Conservation (phyloP, 164 flowering plant genomes). For the Vitis vinifera region DNA sequence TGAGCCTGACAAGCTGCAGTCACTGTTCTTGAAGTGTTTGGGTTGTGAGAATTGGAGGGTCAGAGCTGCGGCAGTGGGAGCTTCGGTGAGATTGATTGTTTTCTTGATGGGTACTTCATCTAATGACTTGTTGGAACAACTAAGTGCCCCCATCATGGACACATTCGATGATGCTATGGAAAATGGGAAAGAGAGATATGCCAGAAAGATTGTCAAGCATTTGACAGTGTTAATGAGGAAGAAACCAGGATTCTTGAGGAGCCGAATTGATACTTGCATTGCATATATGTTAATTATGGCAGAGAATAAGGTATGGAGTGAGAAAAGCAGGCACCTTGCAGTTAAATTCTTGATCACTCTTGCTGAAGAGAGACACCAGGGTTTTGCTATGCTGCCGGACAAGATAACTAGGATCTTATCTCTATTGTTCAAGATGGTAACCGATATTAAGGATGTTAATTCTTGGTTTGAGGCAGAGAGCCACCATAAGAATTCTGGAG, state of each 20-base stretch:
- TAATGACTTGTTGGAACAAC: constrained; percentile 27
- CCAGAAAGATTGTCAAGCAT: constrained; percentile 29
- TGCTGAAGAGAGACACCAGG: constrained; percentile 31
- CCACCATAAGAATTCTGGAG: constrained; percentile 30
- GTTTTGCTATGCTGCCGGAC: constrained; percentile 30
- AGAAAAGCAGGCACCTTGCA: constrained; percentile 29
- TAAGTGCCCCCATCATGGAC: constrained; percentile 27
- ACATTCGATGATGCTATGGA: constrained; percentile 21
- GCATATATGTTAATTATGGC: constrained; percentile 30
- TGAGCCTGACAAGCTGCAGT: constrained; percentile 15
- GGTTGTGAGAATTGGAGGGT: constrained; percentile 10
- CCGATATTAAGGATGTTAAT: constrained; percentile 28
- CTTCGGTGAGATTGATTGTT: constrained; percentile 27
- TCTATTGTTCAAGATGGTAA: constrained; percentile 25
- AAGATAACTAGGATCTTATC: constrained; percentile 23
- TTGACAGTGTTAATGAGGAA: constrained; percentile 30
- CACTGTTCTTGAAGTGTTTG: constrained; percentile 19
- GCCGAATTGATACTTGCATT: constrained; percentile 23
- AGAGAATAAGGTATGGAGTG: constrained; percentile 26
- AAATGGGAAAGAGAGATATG: constrained; percentile 17
- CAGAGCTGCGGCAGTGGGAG: constrained; percentile 26
- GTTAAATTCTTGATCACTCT: constrained; percentile 32
- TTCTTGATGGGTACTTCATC: constrained; percentile 10
- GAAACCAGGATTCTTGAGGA: constrained; percentile 27
- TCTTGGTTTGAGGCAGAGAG: constrained; percentile 25